phyloP scores from a whole-genome alignment of 108 stramenopile genomes.

The Craspedostauros australis region DNA sequence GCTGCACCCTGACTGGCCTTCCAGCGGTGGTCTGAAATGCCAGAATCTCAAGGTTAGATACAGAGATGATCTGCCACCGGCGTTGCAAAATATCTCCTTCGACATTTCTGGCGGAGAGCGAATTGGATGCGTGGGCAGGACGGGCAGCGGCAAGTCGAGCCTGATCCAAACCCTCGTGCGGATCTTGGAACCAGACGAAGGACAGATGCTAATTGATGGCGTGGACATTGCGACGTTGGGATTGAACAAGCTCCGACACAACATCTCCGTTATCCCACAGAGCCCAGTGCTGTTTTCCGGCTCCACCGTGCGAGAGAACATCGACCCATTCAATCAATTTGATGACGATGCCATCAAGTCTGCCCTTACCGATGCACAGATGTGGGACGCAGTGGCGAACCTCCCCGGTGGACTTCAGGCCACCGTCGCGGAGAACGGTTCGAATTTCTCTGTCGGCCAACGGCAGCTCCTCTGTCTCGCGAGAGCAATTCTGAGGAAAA shows the following conservation, averaged over 20 bases:
- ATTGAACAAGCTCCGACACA: slow-evolving; percentile 75
- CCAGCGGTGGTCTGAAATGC: slow-evolving; percentile 55
- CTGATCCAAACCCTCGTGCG: slow-evolving; percentile 74
- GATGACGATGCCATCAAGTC: slow-evolving; percentile 46
- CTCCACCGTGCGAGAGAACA: slow-evolving; percentile 85
- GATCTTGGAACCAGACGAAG: slow-evolving; percentile 70
- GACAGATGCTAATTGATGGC: slow-evolving; percentile 80
- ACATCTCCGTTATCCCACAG: slow-evolving; percentile 91
- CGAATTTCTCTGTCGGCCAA: slow-evolving; percentile 90
- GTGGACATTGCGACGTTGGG: slow-evolving; percentile 77
- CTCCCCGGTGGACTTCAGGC: slow-evolving; percentile 56
- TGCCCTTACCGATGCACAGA: slow-evolving; percentile 50
- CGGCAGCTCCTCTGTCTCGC: slow-evolving; percentile 94
- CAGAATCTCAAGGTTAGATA: slow-evolving; percentile 69
- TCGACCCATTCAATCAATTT: slow-evolving; percentile 82
- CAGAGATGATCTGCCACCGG: slow-evolving; percentile 61
- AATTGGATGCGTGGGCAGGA: slow-evolving; percentile 80
- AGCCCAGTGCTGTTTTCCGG: slow-evolving; percentile 89
- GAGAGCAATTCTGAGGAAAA: slow-evolving; percentile 77
- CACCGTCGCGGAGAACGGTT: slow-evolving; percentile 84
- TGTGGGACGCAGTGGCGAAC: slow-evolving; percentile 56
- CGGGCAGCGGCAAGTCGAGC: slow-evolving; percentile 62
- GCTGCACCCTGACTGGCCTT: slow-evolving; percentile 56
- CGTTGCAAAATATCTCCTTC: slow-evolving; percentile 57
- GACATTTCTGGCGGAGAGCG: slow-evolving; percentile 55